Evolutionary conservation across 345 rosid genomes (phyloP).

Genomic region (Salix purpurea): DNA sequence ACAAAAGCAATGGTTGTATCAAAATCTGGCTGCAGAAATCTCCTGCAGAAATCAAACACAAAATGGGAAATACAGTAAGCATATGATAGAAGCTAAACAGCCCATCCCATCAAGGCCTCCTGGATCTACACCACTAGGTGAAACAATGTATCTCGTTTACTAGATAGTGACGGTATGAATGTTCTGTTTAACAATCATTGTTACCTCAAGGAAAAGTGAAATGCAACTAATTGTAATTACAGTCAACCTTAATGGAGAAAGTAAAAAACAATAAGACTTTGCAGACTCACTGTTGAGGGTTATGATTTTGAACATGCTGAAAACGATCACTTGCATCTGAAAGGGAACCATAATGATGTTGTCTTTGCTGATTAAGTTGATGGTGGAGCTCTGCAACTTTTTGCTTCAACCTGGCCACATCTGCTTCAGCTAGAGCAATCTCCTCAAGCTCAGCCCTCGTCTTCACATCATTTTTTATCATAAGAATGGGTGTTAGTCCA

Average conservation of each 20-base stretch:
- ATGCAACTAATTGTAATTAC: constrained; percentile 1
- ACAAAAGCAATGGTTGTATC: constrained; percentile 83
- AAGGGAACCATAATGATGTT: constrained; percentile 71
- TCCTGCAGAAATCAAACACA: constrained; percentile 47
- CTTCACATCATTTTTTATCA: constrained; percentile 48
- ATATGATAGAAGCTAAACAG: not conserved
- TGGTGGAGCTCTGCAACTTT: constrained; percentile 98
- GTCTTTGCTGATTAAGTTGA: constrained; percentile 96
- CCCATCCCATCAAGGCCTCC: not conserved
- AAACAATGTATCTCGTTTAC: not conserved
- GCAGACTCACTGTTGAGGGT: constrained; percentile 72
- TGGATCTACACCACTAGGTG: not conserved
- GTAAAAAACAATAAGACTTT: not conserved
- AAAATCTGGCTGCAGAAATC: constrained; percentile 89
- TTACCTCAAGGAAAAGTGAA: constrained; percentile 1
- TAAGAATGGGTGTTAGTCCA: constrained; percentile 20
- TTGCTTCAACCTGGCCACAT: constrained; percentile 97
- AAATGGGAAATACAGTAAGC: not conserved
- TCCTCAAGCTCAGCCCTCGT: constrained; percentile 99
- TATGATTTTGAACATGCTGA: constrained; percentile 73
- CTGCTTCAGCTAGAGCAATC: constrained; percentile 99
- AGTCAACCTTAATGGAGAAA: not conserved
- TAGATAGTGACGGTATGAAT: not conserved
- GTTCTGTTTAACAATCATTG: not conserved
- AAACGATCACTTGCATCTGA: constrained; percentile 71